Evolutionary conservation across 371 early-diverging fungal genomes (phyloP).

Genomic region (Rhizopus sp.): DNA sequence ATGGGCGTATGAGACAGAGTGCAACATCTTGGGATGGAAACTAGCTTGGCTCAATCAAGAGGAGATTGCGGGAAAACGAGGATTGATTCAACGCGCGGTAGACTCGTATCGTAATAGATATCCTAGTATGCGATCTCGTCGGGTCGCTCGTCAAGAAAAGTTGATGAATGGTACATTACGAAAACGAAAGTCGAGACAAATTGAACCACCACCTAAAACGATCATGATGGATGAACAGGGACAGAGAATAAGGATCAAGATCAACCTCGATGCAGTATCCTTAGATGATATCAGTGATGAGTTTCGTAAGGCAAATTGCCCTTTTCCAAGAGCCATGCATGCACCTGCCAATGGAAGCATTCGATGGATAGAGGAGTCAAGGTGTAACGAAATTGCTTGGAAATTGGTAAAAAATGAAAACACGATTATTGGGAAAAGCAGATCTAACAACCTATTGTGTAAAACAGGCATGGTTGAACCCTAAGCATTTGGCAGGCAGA

Average conservation of each 20-base stretch:
- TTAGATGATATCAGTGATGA: constrained; percentile 39
- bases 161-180: constrained; percentile 47
- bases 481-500: constrained; percentile 47
- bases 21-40: constrained; percentile 40
- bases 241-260: constrained; percentile 24
- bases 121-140: constrained; percentile 75
- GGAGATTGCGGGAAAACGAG: constrained; percentile 82
- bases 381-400: constrained; percentile 53
- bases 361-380: constrained; percentile 46
- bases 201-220: constrained; percentile 5
- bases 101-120: constrained; percentile 89
- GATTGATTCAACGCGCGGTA: constrained; percentile 92
- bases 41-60: constrained; percentile 70
- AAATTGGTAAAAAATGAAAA: constrained; percentile 22
- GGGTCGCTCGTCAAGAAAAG: constrained; percentile 82
- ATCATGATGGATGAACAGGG: neutral
- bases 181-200: constrained; percentile 37
- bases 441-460: too few relatives aligned
- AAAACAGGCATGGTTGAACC: constrained; percentile 45
- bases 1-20: constrained; percentile 38
- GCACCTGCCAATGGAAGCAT: constrained; percentile 29
- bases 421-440: too few relatives aligned
- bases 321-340: constrained; percentile 51
- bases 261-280: constrained; percentile 49
- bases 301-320: constrained; percentile 47